phyloP scores from a whole-genome alignment of 2,329 filamentous ascomycete genomes.

The Neoscytalidium dimidiatum region DNA sequence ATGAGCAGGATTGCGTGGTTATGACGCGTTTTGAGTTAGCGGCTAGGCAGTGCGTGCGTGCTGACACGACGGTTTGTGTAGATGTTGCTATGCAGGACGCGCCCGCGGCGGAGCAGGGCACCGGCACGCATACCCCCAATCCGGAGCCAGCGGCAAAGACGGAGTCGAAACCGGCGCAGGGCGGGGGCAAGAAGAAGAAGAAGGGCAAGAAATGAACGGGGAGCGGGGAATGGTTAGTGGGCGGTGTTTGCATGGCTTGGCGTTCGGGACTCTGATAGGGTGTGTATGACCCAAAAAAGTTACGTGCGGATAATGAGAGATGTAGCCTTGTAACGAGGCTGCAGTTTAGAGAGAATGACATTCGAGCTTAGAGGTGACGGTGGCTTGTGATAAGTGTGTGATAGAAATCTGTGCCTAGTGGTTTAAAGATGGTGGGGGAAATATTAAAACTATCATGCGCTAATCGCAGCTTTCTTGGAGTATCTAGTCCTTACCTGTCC shows the following conservation, averaged over 20 bases:
- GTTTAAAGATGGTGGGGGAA: no score
- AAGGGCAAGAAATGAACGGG: slow-evolving; percentile 53
- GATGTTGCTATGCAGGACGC: slow-evolving; percentile 37
- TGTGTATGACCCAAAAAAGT: neutral
- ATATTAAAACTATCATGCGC: no score
- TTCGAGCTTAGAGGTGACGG: no score
- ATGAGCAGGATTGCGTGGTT: neutral
- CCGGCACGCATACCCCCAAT: slow-evolving; percentile 33
- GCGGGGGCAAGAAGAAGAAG: slow-evolving; percentile 50
- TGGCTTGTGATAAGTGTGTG: no score
- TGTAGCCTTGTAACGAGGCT: no score
- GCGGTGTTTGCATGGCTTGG: neutral
- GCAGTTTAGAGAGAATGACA: no score
- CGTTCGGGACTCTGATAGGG: neutral
- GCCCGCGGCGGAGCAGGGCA: slow-evolving; percentile 31
- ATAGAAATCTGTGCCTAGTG: no score
- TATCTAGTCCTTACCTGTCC: no score
- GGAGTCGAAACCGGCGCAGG: slow-evolving; percentile 21
- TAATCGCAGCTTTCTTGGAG: no score
- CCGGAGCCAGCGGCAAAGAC: slow-evolving; percentile 31
- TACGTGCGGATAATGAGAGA: neutral
- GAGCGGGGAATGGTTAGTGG: neutral
- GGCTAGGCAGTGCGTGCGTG: no score
- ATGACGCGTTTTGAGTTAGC: neutral
- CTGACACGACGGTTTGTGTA: slow-evolving; percentile 18